Conservation (phyloP, 2,329 filamentous ascomycete species). For the Phialophora tarda region DNA sequence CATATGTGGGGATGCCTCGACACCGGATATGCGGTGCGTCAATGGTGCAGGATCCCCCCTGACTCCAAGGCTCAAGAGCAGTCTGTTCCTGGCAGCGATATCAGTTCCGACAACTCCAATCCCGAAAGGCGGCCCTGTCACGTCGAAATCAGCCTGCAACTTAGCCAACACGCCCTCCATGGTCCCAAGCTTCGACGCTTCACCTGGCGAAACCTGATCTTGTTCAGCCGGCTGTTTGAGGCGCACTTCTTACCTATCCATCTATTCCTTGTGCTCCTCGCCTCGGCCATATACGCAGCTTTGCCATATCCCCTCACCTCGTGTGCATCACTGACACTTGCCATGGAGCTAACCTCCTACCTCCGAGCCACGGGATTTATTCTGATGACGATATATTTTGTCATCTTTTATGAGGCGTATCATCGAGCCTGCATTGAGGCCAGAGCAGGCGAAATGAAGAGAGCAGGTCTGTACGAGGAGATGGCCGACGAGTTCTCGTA, state of each 20-base stretch:
- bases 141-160: slow-evolving; percentile 48
- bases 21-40: slow-evolving; percentile 68
- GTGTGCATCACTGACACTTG: slow-evolving; percentile 60
- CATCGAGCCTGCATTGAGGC: slow-evolving; percentile 66
- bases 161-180: slow-evolving; percentile 63
- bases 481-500: slow-evolving; percentile 66
- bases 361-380: slow-evolving; percentile 67
- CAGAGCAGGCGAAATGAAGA: slow-evolving; percentile 70
- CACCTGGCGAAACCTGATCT: slow-evolving; percentile 58
- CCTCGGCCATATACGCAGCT: slow-evolving; percentile 65
- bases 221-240: slow-evolving; percentile 73
- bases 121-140: slow-evolving; percentile 19
- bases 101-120: neutral
- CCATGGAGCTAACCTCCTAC: slow-evolving; percentile 65
- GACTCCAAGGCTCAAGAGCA: neutral
- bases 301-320: slow-evolving; percentile 57
- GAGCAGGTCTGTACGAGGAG: slow-evolving; percentile 66
- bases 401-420: slow-evolving; percentile 69
- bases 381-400: slow-evolving; percentile 66
- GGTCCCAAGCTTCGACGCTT: slow-evolving; percentile 59
- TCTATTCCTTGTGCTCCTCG: slow-evolving; percentile 67
- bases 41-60: slow-evolving; percentile 24
- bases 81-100: slow-evolving; percentile 6
- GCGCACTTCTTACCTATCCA: slow-evolving; percentile 74
- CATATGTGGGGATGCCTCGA: slow-evolving; percentile 80